These are phyloP conservation scores for Cadophora malorum DNA, from an alignment of 2,329 filamentous ascomycete species.

Conservation along the genomic window DNA sequence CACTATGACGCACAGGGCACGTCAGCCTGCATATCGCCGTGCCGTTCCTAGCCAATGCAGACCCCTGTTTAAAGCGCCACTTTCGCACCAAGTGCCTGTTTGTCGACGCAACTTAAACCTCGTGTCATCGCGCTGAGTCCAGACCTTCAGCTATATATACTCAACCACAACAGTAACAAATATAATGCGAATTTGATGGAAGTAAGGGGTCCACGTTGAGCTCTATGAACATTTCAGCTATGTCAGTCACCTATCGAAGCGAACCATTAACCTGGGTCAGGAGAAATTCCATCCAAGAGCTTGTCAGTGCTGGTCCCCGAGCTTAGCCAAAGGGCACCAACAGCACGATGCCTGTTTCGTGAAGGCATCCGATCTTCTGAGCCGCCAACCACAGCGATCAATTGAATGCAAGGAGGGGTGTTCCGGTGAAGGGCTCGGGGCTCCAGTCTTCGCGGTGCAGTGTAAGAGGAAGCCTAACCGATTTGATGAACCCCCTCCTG, in stretches of 20 bases:
- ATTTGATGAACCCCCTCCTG: neutral
- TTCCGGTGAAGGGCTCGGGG: constrained; percentile 3
- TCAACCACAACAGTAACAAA: neutral
- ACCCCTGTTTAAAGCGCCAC: neutral
- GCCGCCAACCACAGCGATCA: constrained; percentile 23
- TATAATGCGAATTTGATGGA: neutral
- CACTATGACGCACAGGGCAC: constrained; percentile 12
- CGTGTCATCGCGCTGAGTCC: neutral
- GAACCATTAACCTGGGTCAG: neutral
- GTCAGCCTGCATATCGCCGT: constrained; percentile 1
- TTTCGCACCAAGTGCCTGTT: neutral
- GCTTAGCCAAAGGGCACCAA: constrained; percentile 5
- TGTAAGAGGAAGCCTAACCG: constrained; percentile 11
- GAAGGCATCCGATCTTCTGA: constrained; percentile 15
- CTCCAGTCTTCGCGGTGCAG: constrained; percentile 12
- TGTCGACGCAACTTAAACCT: constrained; percentile 6
- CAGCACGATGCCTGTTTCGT: constrained; percentile 20
- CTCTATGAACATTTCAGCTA: neutral
- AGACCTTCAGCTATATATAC: constrained; percentile 15
- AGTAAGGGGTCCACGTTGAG: neutral
- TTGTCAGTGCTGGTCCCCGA: constrained; percentile 2
- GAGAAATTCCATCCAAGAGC: neutral
- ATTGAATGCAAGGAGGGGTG: constrained; percentile 2
- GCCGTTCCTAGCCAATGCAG: constrained; percentile 7
- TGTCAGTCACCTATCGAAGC: neutral